A percentile compares a stretch with the other conserved stretches of the same genome.
Conservation (phyloP, 257 asterid genomes). For the Lavandula angustifolia region DNA sequence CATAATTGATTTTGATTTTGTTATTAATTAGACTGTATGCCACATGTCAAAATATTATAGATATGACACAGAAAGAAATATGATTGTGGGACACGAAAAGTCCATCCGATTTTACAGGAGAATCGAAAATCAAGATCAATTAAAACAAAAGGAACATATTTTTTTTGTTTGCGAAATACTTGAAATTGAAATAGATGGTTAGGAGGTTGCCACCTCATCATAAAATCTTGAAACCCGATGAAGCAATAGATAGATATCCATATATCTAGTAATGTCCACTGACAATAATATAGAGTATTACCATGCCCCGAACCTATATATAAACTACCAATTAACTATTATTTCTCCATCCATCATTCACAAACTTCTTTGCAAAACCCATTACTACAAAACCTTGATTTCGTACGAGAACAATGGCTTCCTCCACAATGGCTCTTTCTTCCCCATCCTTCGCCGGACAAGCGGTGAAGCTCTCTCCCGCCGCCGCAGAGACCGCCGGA, state of each 20-base stretch:
- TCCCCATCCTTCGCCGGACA: constrained; percentile 57
- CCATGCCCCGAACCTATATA: background rate
- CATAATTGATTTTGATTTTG: no score
- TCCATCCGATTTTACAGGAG: no score
- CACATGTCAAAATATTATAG: no score
- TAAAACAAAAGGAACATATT: background rate
- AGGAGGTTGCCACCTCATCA: constrained; percentile 17
- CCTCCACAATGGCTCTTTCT: constrained; percentile 59
- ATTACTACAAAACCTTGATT: background rate
- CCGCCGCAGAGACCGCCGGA: constrained; percentile 41
- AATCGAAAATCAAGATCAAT: background rate
- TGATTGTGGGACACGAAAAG: no score
- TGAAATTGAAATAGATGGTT: constrained; percentile 4
- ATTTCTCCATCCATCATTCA: constrained; percentile 5
- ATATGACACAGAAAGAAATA: no score
- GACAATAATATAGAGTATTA: background rate
- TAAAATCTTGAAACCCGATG: constrained; percentile 31
- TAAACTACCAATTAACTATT: background rate
- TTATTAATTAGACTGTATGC: no score
- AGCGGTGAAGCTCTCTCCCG: constrained; percentile 41
- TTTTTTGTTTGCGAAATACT: no score
- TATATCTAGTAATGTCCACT: no score
- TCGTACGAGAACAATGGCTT: constrained; percentile 37
- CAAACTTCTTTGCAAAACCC: constrained; percentile 4
- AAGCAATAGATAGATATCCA: constrained; percentile 24